Evolutionary conservation across 1,284 basidiomycete genomes (phyloP).

Genomic region (Rhodotorula sp.): DNA sequence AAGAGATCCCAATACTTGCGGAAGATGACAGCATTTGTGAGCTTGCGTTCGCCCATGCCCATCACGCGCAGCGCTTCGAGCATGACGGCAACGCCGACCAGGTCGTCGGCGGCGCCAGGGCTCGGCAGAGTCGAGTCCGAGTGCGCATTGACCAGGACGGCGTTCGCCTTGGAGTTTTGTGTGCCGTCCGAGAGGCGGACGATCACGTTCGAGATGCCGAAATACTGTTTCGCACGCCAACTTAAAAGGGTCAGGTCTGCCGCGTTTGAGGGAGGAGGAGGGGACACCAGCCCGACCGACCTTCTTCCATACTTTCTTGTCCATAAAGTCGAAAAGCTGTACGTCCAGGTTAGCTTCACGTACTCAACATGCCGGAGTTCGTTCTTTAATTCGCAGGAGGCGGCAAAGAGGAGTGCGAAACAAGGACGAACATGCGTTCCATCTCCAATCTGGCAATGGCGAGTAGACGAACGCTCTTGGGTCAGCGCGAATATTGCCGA

Average conservation of each 20-base stretch:
- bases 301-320: slow-evolving; percentile 42
- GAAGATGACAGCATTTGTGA: slow-evolving; percentile 79
- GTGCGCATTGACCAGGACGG: slow-evolving; percentile 85
- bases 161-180: slow-evolving; percentile 66
- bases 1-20: slow-evolving; percentile 10
- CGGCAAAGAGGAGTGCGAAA: too few species aligned
- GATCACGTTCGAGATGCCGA: slow-evolving; percentile 77
- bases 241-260: slow-evolving; percentile 51
- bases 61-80: slow-evolving; percentile 82
- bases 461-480: too few species aligned
- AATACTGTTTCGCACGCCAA: slow-evolving; percentile 71
- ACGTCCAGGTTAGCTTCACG: too few species aligned
- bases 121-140: slow-evolving; percentile 67
- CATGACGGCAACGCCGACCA: slow-evolving; percentile 70
- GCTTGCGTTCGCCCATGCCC: slow-evolving; percentile 67
- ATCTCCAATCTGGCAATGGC: slow-evolving; percentile 24
- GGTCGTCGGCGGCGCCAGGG: slow-evolving; percentile 74
- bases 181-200: slow-evolving; percentile 83
- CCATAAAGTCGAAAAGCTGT: slow-evolving; percentile 41
- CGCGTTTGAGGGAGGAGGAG: slow-evolving; percentile 60
- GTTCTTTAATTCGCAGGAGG: too few species aligned
- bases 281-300: background rate
- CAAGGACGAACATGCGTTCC: slow-evolving; percentile 12
- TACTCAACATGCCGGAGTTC: too few species aligned
- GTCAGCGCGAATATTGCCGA: background rate